Evolutionary conservation across 2,329 filamentous ascomycete species (phyloP), one percentile per base, ranked within the genome.

Genomic region (Aureobasidium pullulans): DNA sequence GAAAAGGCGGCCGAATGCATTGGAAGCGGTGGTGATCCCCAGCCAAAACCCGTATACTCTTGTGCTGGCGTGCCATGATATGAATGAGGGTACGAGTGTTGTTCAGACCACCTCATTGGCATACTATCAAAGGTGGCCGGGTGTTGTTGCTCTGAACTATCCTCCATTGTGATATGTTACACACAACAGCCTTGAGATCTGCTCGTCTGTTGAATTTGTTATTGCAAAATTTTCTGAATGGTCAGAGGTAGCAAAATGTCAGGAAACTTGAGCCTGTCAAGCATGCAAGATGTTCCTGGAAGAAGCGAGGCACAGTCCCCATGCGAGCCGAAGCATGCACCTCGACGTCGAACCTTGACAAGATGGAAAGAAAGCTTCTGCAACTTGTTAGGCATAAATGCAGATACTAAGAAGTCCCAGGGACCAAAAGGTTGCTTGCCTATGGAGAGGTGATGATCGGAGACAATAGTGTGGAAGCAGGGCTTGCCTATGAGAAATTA

Each of bases 31-130:
- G 84, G 82, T 54, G 83, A 75, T 64, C 81, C 76, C 72, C 87
- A 91, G 60, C 78, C 85, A 65, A 83, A 84, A 13, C 77, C 79
- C 61, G 79, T 77, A 69, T 89, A 90, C 65, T 89, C 87, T 42
- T 84, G 79, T 74, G 90, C 83, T 28, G 86, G 84, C 60, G 86
- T 87, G 62, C 86, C 83, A 65, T 85, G 84, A 67, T 89, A 88
- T 13, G 84, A 73, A 50, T 78, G 74, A 61, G 76, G 75, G 64
- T 78, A 79, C 37, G 66, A 64, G 60, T 72, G 71, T 64, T 79
- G 71, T 57, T 77, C 74, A 59, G 76, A 71, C 76, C 77, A 79
- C 60, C 73, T 72, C 57, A 72, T 72, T 62, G 72, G 71, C 60
- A 71, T 67, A n/a, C 58, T 46, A 10, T 62, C 56, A 68, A 76